Evolutionary conservation across 1,139 yeast species (phyloP), one percentile per base, ranked within the genome.

Genomic region (Suhomyces yuchorum): DNA sequence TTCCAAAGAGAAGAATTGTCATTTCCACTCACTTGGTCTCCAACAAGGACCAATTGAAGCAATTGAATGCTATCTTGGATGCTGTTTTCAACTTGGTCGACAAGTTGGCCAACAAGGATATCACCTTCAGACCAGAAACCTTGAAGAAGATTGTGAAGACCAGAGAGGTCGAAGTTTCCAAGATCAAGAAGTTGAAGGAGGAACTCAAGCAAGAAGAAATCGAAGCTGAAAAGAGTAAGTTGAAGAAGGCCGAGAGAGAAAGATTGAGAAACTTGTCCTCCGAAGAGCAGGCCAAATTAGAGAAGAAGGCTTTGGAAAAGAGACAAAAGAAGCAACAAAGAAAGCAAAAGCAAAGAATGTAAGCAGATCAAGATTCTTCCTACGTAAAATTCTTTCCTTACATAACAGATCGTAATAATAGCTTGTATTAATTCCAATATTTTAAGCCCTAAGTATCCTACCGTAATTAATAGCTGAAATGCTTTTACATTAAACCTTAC

Each of bases 221-320:
- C 46, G 87, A 84, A 49, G 81, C 77, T 52, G 83, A 82, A 67
- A 84, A 81, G 67, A 81, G 88, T 35, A 86, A 85, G 69, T 81
- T 83, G 67, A 82, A 82, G 68, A 81, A 84, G 65, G 78, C 80
- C 62, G 78, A 82, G 60, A 75, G 77, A 55, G 82, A 83, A 59
- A 72, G 76, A 53, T 64, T 77, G 62, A 74, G 85, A 60, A 74
- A 75, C 53, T 67, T 85, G 63, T 76, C 84, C 41, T 81, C 88
- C 53, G 91, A 85, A 63, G 89, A 85, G 61, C 88, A 83, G 66
- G 83, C 84, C 58, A 89, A 85, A 70, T 68, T 80, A 48, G 95
- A 87, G 59, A 86, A 82, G 71, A 89, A 85, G 72, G 78, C 76
- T 32, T 54, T 59, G 47, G 77, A 72, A 52, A 72, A 67, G 65